Base-by-base conservation (phyloP, 23 red algal genomes). In the Gracilaria vermiculophylla region DNA sequence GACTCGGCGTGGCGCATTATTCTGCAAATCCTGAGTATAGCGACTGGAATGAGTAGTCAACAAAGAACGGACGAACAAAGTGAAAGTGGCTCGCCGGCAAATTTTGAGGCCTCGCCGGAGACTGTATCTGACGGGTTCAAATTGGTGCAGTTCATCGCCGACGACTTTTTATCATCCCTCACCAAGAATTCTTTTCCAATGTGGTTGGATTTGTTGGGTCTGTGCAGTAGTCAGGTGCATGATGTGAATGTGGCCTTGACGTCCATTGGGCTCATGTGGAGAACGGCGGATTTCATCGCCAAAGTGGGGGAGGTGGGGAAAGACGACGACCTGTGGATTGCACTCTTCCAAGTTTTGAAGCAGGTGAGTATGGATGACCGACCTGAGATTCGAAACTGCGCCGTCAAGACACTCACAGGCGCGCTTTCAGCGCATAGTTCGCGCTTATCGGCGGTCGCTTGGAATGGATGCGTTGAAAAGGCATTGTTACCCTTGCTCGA, bases 181-280 rank as follows among this genome's bases (percentile, higher is more conserved):
- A 45, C 64, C 6, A 52, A 80, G 36, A 76, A 36, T 19, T 50
- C 91, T 11, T 71, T 94, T 15, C 60, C 79, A 24, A 23, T 24
- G 12, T 94, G 91, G 91, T 66, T 85, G 69, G 54, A 80, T 43
- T 23, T 94, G 31, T 58, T 94, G 35, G 43, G 79, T 27, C 42
- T 85, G 35, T 94, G 86, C 37, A 58, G 69, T 10, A 66, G 73
- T 12, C 91, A 94, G 40, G 73, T 76, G 13, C 53, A 80, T 8
- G 91, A 94, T 42, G 82, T 94, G 53, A 94, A 94, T 54, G 82
- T 85, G 51, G 81, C 91, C 7, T 49, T 94, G 56, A 94, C 91
- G 35, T 62, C 91, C 29, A 85, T 94, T 65, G 91, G 91, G 27
- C 60, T 94, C 9, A 43, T 94, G 35, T 94, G 91, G 91, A 81